Percentiles rank a stretch among this genome's conserved stretches.
Evolutionary conservation across 208 protist species (phyloP).

Genomic region (Wallacemonas collosoma): DNA sequence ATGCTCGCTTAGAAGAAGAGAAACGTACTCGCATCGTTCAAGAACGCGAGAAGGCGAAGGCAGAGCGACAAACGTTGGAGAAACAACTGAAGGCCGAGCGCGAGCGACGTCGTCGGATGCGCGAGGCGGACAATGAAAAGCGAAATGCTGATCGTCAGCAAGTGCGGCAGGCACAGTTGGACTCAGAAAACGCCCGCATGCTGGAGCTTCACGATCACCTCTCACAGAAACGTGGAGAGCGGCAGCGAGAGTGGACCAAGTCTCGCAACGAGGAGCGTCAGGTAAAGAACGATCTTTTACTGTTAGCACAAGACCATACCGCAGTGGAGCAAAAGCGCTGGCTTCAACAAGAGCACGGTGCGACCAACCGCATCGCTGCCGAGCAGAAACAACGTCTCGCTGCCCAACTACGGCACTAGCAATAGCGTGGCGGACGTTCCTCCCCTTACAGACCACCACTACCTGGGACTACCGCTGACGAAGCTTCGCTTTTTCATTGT

Average conservation of each 20-base stretch:
- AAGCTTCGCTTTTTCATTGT: no score
- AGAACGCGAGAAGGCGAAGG: background rate
- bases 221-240: slow-evolving; percentile 37
- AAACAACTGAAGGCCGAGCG: slow-evolving; percentile 37
- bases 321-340: slow-evolving; percentile 74
- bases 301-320: slow-evolving; percentile 56
- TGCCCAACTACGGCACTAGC: background rate
- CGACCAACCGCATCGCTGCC: slow-evolving; percentile 43
- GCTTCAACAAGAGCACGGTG: slow-evolving; percentile 68
- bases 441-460: no score
- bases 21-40: slow-evolving; percentile 20
- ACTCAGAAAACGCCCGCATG: slow-evolving; percentile 46
- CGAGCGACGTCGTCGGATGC: slow-evolving; percentile 29
- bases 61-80: slow-evolving; percentile 18
- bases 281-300: slow-evolving; percentile 55
- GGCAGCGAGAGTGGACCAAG: slow-evolving; percentile 28
- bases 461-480: no score
- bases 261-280: slow-evolving; percentile 47
- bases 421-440: background rate
- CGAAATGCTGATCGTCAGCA: slow-evolving; percentile 23
- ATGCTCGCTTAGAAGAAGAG: slow-evolving; percentile 22
- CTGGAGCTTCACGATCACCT: slow-evolving; percentile 54
- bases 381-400: slow-evolving; percentile 30
- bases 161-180: slow-evolving; percentile 32
- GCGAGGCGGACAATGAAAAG: slow-evolving; percentile 29